These are phyloP conservation scores for Hypocrella siamensis DNA, from an alignment of 2,329 filamentous ascomycete species.

Conservation along the genomic window DNA sequence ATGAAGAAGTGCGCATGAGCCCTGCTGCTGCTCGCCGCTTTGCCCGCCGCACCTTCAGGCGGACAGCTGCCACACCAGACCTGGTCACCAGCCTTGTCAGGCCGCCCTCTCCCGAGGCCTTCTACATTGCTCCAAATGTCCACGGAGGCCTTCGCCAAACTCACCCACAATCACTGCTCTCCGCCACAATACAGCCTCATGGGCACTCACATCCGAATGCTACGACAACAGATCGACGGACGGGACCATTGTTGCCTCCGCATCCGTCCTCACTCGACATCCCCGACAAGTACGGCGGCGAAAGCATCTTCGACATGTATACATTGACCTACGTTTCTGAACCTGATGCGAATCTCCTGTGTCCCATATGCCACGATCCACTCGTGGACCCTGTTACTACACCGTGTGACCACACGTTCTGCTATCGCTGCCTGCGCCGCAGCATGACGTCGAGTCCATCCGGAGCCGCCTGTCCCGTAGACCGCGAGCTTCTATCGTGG, in stretches of 20 bases:
- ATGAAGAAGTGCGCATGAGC: constrained; percentile 18
- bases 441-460: constrained; percentile 24
- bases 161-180: constrained; percentile 4
- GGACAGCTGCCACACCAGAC: constrained; percentile 20
- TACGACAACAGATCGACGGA: constrained; percentile 12
- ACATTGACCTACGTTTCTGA: constrained; percentile 26
- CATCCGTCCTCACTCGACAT: constrained; percentile 23
- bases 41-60: constrained; percentile 18
- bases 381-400: constrained; percentile 46
- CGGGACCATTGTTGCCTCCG: constrained; percentile 18
- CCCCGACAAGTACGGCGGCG: constrained; percentile 20
- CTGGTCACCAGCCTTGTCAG: constrained; percentile 23
- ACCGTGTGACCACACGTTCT: constrained; percentile 50
- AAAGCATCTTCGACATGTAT: constrained; percentile 27
- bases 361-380: constrained; percentile 43
- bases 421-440: constrained; percentile 36
- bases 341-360: constrained; percentile 31
- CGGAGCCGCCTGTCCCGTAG: constrained; percentile 37
- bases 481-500: constrained; percentile 29
- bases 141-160: constrained; percentile 9
- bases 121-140: constrained; percentile 14
- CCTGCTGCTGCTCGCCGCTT: constrained; percentile 19
- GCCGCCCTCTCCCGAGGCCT: constrained; percentile 19
- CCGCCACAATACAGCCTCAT: constrained; percentile 4
- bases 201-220: constrained; percentile 9